Evolutionary conservation across 164 flowering plant genomes (phyloP).

Genomic region (Stephania yunnanensis): DNA sequence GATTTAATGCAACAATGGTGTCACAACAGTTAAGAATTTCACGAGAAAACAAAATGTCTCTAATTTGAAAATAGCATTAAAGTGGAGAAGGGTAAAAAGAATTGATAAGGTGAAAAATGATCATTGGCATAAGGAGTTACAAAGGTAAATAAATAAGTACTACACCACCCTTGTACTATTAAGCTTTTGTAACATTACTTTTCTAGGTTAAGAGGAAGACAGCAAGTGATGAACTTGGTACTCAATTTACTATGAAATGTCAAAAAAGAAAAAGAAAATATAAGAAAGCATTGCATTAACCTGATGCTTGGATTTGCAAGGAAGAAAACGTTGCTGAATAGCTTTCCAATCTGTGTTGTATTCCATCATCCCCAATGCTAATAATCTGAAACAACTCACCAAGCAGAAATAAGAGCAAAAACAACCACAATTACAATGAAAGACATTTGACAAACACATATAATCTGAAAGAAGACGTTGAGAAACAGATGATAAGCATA

Average conservation of each 20-base stretch:
- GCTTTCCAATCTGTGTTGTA: conserved; percentile 92
- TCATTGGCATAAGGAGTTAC: too few relatives aligned
- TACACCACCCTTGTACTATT: too few relatives aligned
- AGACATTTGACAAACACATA: neutral
- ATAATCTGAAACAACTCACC: conserved; percentile 42
- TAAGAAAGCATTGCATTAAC: conserved; percentile 23
- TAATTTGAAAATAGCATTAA: too few relatives aligned
- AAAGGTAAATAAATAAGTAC: too few relatives aligned
- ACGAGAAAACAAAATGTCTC: too few relatives aligned
- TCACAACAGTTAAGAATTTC: too few relatives aligned
- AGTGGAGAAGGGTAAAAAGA: too few relatives aligned
- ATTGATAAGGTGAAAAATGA: too few relatives aligned
- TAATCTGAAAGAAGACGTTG: neutral
- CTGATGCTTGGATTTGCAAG: conserved; percentile 94
- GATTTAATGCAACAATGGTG: too few relatives aligned
- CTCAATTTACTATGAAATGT: neutral
- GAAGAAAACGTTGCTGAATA: conserved; percentile 87
- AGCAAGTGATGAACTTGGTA: too few relatives aligned
- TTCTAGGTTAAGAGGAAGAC: too few relatives aligned
- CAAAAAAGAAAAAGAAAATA: neutral
- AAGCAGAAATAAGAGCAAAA: neutral
- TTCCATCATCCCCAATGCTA: conserved; percentile 91
- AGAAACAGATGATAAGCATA: neutral
- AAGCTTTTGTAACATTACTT: too few relatives aligned
- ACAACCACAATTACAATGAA: neutral